Evolutionary conservation across 371 early-diverging fungal genomes (phyloP).

Genomic region (Entomophthora muscae): DNA sequence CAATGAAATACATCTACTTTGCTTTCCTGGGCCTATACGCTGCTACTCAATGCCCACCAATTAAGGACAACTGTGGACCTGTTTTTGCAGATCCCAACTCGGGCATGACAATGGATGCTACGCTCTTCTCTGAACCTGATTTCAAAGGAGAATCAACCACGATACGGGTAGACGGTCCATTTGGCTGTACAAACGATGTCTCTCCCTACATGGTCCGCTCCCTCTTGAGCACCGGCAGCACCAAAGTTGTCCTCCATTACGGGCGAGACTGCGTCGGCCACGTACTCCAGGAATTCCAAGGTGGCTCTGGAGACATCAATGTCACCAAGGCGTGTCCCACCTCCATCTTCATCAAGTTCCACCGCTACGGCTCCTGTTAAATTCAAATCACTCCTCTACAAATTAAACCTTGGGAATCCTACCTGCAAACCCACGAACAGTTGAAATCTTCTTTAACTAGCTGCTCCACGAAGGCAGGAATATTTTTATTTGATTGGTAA

Average conservation of each 20-base stretch:
- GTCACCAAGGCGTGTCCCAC: background rate
- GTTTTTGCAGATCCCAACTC: background rate
- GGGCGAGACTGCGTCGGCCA: conserved; percentile 5
- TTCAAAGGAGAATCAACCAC: background rate
- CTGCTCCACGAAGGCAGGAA: too few relatives aligned
- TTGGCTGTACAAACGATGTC: background rate
- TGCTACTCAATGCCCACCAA: background rate
- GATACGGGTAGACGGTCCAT: background rate
- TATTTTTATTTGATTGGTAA: too few relatives aligned
- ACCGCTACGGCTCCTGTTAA: conserved; percentile 7
- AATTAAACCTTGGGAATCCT: too few relatives aligned
- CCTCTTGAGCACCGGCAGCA: background rate
- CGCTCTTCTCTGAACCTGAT: background rate
- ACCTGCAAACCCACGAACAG: too few relatives aligned
- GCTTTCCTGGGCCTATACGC: too few relatives aligned
- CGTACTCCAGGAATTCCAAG: background rate
- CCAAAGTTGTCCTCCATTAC: background rate
- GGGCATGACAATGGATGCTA: background rate
- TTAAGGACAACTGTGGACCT: background rate
- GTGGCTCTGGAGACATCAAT: background rate
- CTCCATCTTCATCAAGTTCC: background rate
- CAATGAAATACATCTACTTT: too few relatives aligned
- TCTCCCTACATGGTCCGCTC: background rate
- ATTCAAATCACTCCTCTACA: too few relatives aligned
- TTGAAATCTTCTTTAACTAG: too few relatives aligned